phyloP scores from a whole-genome alignment of 2,329 filamentous ascomycete genomes.

The Aspergillus pseudonomiae region DNA sequence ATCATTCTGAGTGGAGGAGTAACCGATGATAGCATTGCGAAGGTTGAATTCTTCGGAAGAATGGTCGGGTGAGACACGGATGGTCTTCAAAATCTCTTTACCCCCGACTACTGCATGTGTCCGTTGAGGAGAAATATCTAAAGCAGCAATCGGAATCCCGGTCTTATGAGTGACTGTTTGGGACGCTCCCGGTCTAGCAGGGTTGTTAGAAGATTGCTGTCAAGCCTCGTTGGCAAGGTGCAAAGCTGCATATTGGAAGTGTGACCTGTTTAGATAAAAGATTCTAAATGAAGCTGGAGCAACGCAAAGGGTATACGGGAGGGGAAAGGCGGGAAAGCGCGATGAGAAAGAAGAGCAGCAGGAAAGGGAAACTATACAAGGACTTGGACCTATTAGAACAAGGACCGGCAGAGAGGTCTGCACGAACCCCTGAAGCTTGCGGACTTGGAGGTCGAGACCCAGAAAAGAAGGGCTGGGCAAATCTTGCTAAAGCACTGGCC shows the following conservation, averaged over 20 bases:
- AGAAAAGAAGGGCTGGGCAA: conserved; percentile 59
- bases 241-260: conserved; percentile 4
- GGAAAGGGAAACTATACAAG: conserved; percentile 37
- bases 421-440: conserved; percentile 44
- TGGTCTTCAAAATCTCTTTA: conserved; percentile 67
- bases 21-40: conserved; percentile 62
- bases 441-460: conserved; percentile 58
- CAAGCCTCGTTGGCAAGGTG: conserved; percentile 9
- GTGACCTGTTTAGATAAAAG: neutral
- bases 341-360: conserved; percentile 18
- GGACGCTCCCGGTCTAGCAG: conserved; percentile 49
- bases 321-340: conserved; percentile 10
- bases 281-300: conserved; percentile 1
- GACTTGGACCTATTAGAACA: conserved; percentile 42
- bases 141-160: conserved; percentile 64
- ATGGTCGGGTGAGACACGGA: conserved; percentile 59
- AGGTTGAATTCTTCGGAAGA: conserved; percentile 67
- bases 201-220: conserved; percentile 22
- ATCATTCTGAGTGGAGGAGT: conserved; percentile 55
- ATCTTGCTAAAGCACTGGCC: conserved; percentile 53
- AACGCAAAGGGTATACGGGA: neutral
- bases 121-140: conserved; percentile 65
- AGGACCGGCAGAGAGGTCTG: conserved; percentile 30
- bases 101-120: conserved; percentile 68
- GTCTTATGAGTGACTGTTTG: conserved; percentile 64